A percentile compares a stretch with the other conserved stretches of the same genome.
Evolutionary conservation across 192 early-diverging fungal genomes (phyloP).

Genomic region (Coemansia sp.): DNA sequence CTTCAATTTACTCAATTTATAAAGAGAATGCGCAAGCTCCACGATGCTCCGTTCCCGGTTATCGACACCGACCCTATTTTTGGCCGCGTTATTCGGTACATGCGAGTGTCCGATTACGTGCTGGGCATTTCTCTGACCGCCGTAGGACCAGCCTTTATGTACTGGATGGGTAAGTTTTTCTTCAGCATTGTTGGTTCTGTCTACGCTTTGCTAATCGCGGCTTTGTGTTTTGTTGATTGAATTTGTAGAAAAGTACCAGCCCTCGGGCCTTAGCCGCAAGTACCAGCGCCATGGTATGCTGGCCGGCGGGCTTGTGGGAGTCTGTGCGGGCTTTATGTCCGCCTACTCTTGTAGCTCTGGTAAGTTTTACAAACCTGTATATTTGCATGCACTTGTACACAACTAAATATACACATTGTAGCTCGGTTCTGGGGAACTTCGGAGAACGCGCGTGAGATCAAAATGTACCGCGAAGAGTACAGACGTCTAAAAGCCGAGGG

Average conservation of each 20-base stretch:
- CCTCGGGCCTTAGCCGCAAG: neutral
- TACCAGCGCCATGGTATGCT: slow-evolving; percentile 58
- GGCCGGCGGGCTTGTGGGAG: slow-evolving; percentile 54
- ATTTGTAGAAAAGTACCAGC: slow-evolving; percentile 5
- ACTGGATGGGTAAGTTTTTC: slow-evolving; percentile 69
- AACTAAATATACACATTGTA: neutral
- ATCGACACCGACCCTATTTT: slow-evolving; percentile 94
- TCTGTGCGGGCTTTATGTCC: slow-evolving; percentile 74
- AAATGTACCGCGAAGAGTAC: slow-evolving; percentile 67
- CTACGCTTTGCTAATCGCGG: no score
- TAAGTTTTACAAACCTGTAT: slow-evolving; percentile 1
- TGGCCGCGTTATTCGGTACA: slow-evolving; percentile 83
- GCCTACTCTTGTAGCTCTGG: slow-evolving; percentile 61
- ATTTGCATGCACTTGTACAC: neutral
- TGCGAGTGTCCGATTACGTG: slow-evolving; percentile 78
- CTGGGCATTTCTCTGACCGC: slow-evolving; percentile 62
- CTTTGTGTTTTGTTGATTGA: neutral
- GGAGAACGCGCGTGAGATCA: slow-evolving; percentile 83
- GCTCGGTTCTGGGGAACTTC: slow-evolving; percentile 80
- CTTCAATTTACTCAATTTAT: neutral
- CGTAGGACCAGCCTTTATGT: slow-evolving; percentile 72
- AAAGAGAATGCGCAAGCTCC: slow-evolving; percentile 19
- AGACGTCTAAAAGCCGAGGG: slow-evolving; percentile 61
- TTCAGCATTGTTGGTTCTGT: no score
- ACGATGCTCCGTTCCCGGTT: slow-evolving; percentile 70